Evolutionary conservation across 352 stramenopile genomes (phyloP).

Genomic region (Globisporangium radiosum): DNA sequence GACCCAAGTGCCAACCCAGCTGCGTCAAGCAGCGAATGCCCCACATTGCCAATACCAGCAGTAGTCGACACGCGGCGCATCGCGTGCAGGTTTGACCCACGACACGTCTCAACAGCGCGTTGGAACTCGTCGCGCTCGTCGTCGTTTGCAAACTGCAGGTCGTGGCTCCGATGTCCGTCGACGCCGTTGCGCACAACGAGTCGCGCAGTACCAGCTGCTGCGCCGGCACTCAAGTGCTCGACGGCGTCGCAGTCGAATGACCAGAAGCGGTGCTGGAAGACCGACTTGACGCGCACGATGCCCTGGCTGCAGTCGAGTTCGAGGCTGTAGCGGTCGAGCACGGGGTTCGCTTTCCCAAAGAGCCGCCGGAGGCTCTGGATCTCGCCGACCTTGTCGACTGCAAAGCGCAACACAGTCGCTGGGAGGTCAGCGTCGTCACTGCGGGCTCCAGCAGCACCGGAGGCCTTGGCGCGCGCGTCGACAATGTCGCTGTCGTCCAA

Average conservation of each 20-base stretch:
- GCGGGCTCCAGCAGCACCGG: slow-evolving; percentile 23
- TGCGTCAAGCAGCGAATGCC: slow-evolving; percentile 14
- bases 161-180: slow-evolving; percentile 45
- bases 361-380: slow-evolving; percentile 35
- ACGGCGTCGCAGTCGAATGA: slow-evolving; percentile 73
- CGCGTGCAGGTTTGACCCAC: slow-evolving; percentile 28
- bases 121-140: slow-evolving; percentile 62
- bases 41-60: background rate
- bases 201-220: slow-evolving; percentile 30
- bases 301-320: slow-evolving; percentile 68
- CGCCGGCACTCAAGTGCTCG: slow-evolving; percentile 33
- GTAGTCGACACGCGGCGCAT: slow-evolving; percentile 31
- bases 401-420: slow-evolving; percentile 64
- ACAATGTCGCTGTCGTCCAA: slow-evolving; percentile 85
- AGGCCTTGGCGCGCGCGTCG: slow-evolving; percentile 28
- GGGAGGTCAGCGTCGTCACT: slow-evolving; percentile 35
- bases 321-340: slow-evolving; percentile 73
- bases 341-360: slow-evolving; percentile 61
- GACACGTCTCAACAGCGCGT: slow-evolving; percentile 47
- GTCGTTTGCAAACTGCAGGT: slow-evolving; percentile 73
- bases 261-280: slow-evolving; percentile 81
- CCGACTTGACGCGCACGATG: slow-evolving; percentile 69
- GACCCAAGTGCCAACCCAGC: slow-evolving; percentile 13
- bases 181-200: slow-evolving; percentile 52
- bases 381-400: slow-evolving; percentile 68